Base-by-base conservation (phyloP, 441 rosid genomes). In the Hura crepitans region DNA sequence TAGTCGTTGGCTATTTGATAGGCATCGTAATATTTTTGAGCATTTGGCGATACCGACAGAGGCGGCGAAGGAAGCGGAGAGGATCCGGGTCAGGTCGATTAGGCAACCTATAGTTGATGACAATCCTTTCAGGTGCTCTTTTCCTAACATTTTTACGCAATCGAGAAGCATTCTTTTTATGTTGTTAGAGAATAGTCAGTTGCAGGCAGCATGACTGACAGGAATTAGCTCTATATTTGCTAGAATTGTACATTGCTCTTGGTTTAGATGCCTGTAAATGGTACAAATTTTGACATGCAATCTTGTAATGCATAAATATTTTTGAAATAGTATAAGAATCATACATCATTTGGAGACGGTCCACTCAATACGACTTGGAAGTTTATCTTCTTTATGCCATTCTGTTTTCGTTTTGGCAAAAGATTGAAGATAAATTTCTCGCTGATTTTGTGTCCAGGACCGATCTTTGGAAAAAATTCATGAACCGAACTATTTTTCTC, bases 11-110 rank as follows among this genome's bases (percentile, higher is more conserved):
- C 35, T 80, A 60, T 72, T 66, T 68, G 8, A 30, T 56, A 92
- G 97, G 97, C 50, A 37, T 85, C 71, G 51, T 94, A 60, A 72
- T 92, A 62, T 55, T 95, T 49, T 59, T 80, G 65, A 84, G 93
- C 81, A 82, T 92, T 18, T 89, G 93, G 91, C 81, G 97, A 73
- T 82, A 90, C 71, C 79, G 88, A 39, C 99, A 92, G 66, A 89
- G 70, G 78, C 81, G 95, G 9, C 88, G 88, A 10, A 74, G 91
- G 73, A 83, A 90, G 77, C 85, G 92, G 78, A 85, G 89, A 82
- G 86, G 84, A 50, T 79, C 91, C 6, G 78, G 78, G 62, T 78
- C 97, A 4, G 79, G 81, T 75, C 81, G 93, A 14, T 71, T 83
- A 46, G 73, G 73, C 65, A 86, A 81, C 74, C 80, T 76, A 20